Evolutionary conservation across 257 asterid species (phyloP).

Genomic region (Plantago ovata): DNA sequence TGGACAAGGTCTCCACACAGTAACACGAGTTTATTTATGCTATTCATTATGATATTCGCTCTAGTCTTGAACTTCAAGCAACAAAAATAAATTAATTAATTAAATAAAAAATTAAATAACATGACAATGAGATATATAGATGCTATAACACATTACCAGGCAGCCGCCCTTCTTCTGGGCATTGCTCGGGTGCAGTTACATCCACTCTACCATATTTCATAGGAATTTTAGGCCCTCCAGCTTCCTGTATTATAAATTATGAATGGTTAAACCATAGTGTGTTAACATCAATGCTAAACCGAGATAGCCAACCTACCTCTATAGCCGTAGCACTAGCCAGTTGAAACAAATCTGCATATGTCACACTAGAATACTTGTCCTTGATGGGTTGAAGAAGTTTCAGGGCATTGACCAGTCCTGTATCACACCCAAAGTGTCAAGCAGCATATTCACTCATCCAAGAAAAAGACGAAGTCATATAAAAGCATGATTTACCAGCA

Average conservation of each 20-base stretch:
- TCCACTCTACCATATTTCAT: conserved; percentile 98
- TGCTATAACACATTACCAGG: conserved; percentile 56
- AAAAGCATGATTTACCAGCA: conserved; percentile 60
- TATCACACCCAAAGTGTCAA: conserved; percentile 32
- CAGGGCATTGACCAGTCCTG: conserved; percentile 97
- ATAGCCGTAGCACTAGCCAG: conserved; percentile 97
- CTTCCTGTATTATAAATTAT: conserved; percentile 50
- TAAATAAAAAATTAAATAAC: too few species aligned
- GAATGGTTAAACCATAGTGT: conserved; percentile 15
- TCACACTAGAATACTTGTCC: conserved; percentile 77
- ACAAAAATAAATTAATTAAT: too few species aligned
- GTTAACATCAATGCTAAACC: conserved; percentile 10
- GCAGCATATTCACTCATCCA: conserved; percentile 16
- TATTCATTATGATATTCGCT: conserved; percentile 4
- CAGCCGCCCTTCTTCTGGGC: conserved; percentile 99
- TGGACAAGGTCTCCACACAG: too few species aligned
- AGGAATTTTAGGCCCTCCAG: conserved; percentile 96
- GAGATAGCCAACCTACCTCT: conserved; percentile 47
- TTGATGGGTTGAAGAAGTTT: conserved; percentile 93
- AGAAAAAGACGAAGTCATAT: conserved; percentile 3
- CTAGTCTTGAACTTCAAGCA: conserved; percentile 1
- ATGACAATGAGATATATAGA: conserved; percentile 12
- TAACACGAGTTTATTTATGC: neutral
- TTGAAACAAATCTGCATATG: conserved; percentile 90
- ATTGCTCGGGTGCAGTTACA: conserved; percentile 71